Percentiles rank a stretch among this genome's conserved stretches.
phyloP scores from a whole-genome alignment of 495 filamentous ascomycete genomes.

The Cudoniella acicularis region DNA sequence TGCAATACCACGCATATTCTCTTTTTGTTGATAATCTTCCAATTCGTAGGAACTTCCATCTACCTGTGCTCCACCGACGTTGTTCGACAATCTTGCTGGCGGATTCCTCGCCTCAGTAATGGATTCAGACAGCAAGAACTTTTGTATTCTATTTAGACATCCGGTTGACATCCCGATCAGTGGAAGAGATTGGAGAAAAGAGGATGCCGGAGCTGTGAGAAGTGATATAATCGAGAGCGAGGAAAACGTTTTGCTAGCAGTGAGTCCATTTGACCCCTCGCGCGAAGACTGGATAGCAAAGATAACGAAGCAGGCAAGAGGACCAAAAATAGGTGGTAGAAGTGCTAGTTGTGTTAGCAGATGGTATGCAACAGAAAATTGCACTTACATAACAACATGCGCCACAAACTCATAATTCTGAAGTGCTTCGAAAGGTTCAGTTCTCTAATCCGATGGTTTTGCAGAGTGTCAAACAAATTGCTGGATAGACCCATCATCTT shows the following conservation, averaged over 20 bases:
- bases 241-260: constrained; percentile 30
- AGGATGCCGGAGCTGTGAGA: constrained; percentile 28
- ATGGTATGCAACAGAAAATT: neutral
- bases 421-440: constrained; percentile 13
- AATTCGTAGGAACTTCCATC: neutral
- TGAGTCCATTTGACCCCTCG: constrained; percentile 12
- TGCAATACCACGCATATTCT: neutral
- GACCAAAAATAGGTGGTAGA: constrained; percentile 6
- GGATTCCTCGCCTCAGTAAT: neutral
- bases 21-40: neutral
- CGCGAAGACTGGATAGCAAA: constrained; percentile 13
- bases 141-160: constrained; percentile 31
- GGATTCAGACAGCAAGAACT: constrained; percentile 18
- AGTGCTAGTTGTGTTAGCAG: constrained; percentile 4
- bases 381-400: constrained; percentile 9
- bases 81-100: neutral
- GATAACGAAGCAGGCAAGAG: constrained; percentile 10
- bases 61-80: neutral
- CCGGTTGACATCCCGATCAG: constrained; percentile 21
- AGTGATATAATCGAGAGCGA: constrained; percentile 34
- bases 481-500: constrained; percentile 7
- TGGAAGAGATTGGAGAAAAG: constrained; percentile 28
- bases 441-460: constrained; percentile 3
- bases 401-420: constrained; percentile 1
- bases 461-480: neutral